These are phyloP conservation scores for Leccinellum rugosiceps DNA, from an alignment of 768 basidiomycete genomes.

Conservation along the genomic window DNA sequence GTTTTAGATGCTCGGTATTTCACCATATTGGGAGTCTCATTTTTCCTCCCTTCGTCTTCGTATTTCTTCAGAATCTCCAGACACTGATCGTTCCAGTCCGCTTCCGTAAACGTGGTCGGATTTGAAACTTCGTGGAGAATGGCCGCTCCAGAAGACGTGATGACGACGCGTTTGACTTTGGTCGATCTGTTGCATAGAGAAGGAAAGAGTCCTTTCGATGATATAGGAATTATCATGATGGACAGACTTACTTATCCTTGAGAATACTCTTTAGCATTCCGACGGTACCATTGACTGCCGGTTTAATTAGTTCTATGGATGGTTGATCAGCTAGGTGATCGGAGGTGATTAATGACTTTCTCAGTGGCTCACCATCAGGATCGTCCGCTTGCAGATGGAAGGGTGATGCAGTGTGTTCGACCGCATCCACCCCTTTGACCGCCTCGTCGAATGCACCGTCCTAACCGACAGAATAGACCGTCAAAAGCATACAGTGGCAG, in stretches of 20 bases:
- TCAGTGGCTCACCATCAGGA: background rate
- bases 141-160: conserved; percentile 62
- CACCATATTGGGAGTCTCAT: conserved; percentile 30
- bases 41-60: conserved; percentile 43
- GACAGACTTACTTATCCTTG: background rate
- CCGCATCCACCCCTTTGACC: conserved; percentile 70
- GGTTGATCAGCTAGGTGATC: background rate
- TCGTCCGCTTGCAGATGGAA: background rate
- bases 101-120: conserved; percentile 39
- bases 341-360: background rate
- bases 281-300: background rate
- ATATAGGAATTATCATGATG: background rate
- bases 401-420: background rate
- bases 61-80: conserved; percentile 40
- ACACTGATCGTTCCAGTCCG: conserved; percentile 57
- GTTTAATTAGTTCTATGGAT: background rate
- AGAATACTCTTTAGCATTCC: background rate
- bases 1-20: conserved; percentile 65
- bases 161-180: conserved; percentile 62
- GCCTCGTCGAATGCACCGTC: conserved; percentile 76
- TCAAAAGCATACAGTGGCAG: background rate
- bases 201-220: background rate
- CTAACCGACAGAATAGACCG: conserved; percentile 24
- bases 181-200: conserved; percentile 13
- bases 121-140: conserved; percentile 33